phyloP scores from a whole-genome alignment of 1,284 basidiomycete species.

The Austropuccinia psidii region DNA sequence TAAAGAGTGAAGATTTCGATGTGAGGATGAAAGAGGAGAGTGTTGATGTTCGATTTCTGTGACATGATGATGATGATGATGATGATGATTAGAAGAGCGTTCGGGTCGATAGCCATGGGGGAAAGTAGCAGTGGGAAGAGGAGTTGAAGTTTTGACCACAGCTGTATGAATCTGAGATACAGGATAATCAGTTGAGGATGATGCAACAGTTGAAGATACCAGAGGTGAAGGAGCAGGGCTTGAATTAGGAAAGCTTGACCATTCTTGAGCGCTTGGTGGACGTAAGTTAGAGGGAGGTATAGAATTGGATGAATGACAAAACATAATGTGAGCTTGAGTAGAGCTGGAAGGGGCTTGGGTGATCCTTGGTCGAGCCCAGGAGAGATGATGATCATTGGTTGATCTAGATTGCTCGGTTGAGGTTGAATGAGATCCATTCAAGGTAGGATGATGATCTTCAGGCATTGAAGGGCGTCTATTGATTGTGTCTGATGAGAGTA shows the following conservation, averaged over 20 bases:
- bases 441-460: not conserved
- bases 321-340: not conserved
- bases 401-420: not conserved
- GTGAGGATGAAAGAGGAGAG: not conserved
- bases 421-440: not conserved
- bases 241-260: no score
- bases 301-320: not conserved
- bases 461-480: not conserved
- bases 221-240: no score
- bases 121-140: no score
- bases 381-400: not conserved
- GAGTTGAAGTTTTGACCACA: no score
- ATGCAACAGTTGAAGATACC: no score
- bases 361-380: not conserved
- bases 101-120: not conserved
- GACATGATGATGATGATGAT: not conserved
- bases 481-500: not conserved
- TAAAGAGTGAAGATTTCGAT: not conserved
- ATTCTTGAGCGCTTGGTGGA: no score
- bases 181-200: no score
- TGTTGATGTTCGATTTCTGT: not conserved
- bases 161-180: no score
- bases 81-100: not conserved
- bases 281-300: not conserved
- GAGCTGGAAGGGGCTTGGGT: not conserved